Conservation (phyloP, 495 filamentous ascomycete genomes). For the Cryomyces minteri region DNA sequence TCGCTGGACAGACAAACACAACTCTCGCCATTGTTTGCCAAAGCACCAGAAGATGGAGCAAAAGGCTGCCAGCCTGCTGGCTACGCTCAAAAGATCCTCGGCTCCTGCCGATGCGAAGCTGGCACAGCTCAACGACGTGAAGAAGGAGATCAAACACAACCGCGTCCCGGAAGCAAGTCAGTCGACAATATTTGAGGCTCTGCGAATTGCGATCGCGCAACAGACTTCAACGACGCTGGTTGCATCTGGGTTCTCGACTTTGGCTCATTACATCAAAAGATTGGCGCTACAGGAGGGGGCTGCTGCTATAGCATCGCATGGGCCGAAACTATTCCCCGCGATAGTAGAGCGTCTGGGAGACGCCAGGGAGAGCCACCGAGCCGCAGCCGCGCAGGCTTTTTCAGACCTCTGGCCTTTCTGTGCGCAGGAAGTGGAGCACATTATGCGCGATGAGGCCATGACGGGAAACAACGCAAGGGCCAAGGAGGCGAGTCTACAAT, state of each 20-base stretch:
- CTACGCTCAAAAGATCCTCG: constrained; percentile 46
- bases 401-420: constrained; percentile 52
- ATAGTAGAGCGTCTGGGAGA: constrained; percentile 79
- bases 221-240: constrained; percentile 45
- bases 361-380: constrained; percentile 61
- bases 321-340: constrained; percentile 44
- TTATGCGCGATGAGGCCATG: constrained; percentile 61
- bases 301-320: constrained; percentile 42
- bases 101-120: constrained; percentile 52
- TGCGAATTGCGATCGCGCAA: constrained; percentile 48
- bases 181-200: constrained; percentile 51
- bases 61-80: constrained; percentile 45
- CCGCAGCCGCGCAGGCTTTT: constrained; percentile 51
- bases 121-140: constrained; percentile 48
- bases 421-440: constrained; percentile 54
- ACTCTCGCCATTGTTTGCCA: too few relatives aligned
- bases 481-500: constrained; percentile 68
- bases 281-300: constrained; percentile 65
- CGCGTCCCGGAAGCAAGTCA: constrained; percentile 64
- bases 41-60: constrained; percentile 26
- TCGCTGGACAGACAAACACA: too few relatives aligned
- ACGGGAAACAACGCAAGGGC: constrained; percentile 60
- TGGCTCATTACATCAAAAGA: constrained; percentile 71
- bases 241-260: constrained; percentile 61
- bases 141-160: constrained; percentile 75